Percentiles rank a stretch among this genome's conserved stretches.
Conservation (phyloP, 257 asterid species). For the Nicotiana knightiana region DNA sequence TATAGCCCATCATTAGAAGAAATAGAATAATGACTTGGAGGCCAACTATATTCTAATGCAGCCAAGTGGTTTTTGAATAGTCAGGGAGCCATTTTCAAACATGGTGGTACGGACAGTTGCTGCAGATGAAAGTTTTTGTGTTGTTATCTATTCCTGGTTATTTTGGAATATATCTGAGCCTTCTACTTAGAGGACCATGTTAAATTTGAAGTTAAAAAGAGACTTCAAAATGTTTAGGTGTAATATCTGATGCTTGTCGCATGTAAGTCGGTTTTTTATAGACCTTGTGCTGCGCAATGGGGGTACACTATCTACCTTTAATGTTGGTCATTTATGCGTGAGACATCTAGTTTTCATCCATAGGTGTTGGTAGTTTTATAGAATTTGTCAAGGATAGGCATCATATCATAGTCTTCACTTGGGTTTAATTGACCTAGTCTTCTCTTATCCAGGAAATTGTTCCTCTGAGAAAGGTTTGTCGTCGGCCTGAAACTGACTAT, state of each 20-base stretch:
- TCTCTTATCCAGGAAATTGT: slow-evolving; percentile 58
- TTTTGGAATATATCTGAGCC: background rate
- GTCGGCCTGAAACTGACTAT: slow-evolving; percentile 60
- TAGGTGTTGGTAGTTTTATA: background rate
- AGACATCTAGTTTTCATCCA: background rate
- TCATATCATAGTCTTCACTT: background rate
- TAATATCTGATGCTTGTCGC: background rate
- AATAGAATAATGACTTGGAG: background rate
- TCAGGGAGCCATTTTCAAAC: background rate
- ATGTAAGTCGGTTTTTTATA: background rate
- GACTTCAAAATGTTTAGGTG: background rate
- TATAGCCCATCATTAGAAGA: background rate
- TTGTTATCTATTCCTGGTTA: background rate
- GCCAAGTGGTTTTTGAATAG: background rate
- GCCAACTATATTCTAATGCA: background rate
- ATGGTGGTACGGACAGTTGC: background rate
- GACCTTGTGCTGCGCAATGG: background rate
- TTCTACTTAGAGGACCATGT: background rate
- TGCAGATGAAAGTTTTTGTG: background rate
- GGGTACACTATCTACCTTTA: background rate
- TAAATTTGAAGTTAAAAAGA: background rate
- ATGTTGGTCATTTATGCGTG: background rate
- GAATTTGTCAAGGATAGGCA: background rate
- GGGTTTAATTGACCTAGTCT: background rate
- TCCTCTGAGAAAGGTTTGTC: slow-evolving; percentile 51